phyloP scores from a whole-genome alignment of 2,329 filamentous ascomycete species.

The Cadophora luteo-olivacea region DNA sequence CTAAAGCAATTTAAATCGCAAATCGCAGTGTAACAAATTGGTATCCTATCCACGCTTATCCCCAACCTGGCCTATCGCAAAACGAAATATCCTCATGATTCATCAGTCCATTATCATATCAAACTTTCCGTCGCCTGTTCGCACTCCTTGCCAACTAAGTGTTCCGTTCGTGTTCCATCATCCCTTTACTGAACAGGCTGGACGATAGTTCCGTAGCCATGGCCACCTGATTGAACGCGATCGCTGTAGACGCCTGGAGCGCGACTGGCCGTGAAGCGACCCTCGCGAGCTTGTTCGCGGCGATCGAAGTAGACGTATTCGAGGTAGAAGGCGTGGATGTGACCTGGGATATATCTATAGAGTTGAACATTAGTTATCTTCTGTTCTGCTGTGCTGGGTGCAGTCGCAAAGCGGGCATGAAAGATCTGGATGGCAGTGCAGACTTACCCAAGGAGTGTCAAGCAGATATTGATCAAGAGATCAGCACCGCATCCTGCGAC shows the following conservation, averaged over 20 bases:
- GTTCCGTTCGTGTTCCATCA: not conserved
- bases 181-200: conserved; percentile 36
- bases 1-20: conserved; percentile 8
- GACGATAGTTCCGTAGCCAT: conserved; percentile 60
- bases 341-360: conserved; percentile 44
- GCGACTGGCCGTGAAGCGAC: conserved; percentile 57
- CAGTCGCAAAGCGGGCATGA: not conserved
- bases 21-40: conserved; percentile 18
- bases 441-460: conserved; percentile 48
- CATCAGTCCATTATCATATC: conserved; percentile 12
- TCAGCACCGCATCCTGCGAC: conserved; percentile 50
- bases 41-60: conserved; percentile 22
- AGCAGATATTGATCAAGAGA: conserved; percentile 50
- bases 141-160: no score
- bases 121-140: not conserved
- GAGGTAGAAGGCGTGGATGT: conserved; percentile 47
- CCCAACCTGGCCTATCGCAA: conserved; percentile 6
- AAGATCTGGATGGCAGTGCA: not conserved
- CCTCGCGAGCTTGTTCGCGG: conserved; percentile 65
- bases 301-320: conserved; percentile 85
- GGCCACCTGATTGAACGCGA: conserved; percentile 74
- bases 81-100: conserved; percentile 17
- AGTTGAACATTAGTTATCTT: conserved; percentile 51
- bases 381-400: not conserved
- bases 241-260: conserved; percentile 77